phyloP scores from a whole-genome alignment of 73 alveolate species.

The Tetrahymena elliotti region DNA sequence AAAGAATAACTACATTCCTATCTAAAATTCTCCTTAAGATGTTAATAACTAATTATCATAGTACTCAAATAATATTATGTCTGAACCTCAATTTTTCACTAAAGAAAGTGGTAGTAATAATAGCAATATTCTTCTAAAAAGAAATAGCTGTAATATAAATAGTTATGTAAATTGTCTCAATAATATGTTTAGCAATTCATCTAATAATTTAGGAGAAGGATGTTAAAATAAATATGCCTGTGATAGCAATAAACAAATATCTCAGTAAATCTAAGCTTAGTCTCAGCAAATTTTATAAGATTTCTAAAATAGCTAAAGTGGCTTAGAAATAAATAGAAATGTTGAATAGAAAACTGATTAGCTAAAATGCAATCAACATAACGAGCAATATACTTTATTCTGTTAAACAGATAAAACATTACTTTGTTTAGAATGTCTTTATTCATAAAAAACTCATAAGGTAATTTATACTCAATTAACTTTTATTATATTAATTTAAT shows the following conservation, averaged over 20 bases:
- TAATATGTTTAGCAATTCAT: background rate
- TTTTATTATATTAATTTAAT: background rate
- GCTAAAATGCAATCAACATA: background rate
- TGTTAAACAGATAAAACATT: background rate
- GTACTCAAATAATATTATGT: background rate
- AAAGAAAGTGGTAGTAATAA: too few species aligned
- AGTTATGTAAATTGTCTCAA: background rate
- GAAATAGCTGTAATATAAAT: background rate
- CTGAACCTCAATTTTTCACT: background rate
- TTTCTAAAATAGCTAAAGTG: background rate
- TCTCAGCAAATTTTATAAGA: background rate
- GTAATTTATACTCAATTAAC: background rate
- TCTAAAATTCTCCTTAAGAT: background rate
- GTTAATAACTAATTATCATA: background rate
- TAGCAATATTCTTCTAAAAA: too few species aligned
- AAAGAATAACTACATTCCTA: background rate
- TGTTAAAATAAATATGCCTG: too few species aligned
- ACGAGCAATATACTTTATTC: background rate
- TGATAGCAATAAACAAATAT: background rate
- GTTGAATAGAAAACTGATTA: background rate
- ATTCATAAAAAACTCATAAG: background rate
- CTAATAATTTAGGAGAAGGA: too few species aligned
- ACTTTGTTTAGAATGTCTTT: background rate
- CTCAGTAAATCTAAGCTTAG: background rate
- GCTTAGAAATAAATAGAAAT: background rate